Conservation (phyloP, 2,329 filamentous ascomycete species). For the Arthrobotrys sinensis region DNA sequence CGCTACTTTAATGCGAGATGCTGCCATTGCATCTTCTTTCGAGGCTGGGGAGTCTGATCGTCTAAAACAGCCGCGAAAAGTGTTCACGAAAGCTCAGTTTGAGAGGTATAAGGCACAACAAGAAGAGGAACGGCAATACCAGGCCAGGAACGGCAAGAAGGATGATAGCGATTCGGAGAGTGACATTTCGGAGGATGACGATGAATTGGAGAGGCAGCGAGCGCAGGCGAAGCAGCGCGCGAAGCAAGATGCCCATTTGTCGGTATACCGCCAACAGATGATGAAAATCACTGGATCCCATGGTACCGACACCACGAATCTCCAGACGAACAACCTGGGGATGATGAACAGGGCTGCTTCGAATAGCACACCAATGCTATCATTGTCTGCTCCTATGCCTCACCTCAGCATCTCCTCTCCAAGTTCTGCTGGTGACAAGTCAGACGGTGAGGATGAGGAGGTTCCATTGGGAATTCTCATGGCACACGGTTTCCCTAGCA, state of each 20-base stretch:
- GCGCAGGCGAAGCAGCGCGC: slow-evolving; percentile 82
- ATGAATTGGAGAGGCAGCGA: slow-evolving; percentile 78
- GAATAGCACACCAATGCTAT: slow-evolving; percentile 68
- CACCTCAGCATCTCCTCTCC: slow-evolving; percentile 63
- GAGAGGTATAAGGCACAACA: slow-evolving; percentile 80
- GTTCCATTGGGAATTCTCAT: slow-evolving; percentile 87
- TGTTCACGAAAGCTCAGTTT: slow-evolving; percentile 92
- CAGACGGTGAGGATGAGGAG: slow-evolving; percentile 84
- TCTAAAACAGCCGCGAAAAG: slow-evolving; percentile 74
- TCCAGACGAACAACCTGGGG: slow-evolving; percentile 38
- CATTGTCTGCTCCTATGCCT: slow-evolving; percentile 65
- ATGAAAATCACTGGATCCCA: slow-evolving; percentile 88
- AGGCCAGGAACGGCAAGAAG: slow-evolving; percentile 68
- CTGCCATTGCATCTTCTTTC: slow-evolving; percentile 69
- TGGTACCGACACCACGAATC: slow-evolving; percentile 62
- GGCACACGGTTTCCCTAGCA: slow-evolving; percentile 88
- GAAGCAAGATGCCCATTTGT: slow-evolving; percentile 91
- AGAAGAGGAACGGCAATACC: slow-evolving; percentile 77
- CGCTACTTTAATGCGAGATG: slow-evolving; percentile 68
- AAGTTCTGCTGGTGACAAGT: slow-evolving; percentile 63
- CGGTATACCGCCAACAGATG: slow-evolving; percentile 93
- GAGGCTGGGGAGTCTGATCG: slow-evolving; percentile 67
- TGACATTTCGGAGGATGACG: slow-evolving; percentile 73
- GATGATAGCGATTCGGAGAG: slow-evolving; percentile 71
- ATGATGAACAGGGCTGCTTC: slow-evolving; percentile 66